Evolutionary conservation across 495 filamentous ascomycete species (phyloP).

Genomic region (Neurospora cerealis): DNA sequence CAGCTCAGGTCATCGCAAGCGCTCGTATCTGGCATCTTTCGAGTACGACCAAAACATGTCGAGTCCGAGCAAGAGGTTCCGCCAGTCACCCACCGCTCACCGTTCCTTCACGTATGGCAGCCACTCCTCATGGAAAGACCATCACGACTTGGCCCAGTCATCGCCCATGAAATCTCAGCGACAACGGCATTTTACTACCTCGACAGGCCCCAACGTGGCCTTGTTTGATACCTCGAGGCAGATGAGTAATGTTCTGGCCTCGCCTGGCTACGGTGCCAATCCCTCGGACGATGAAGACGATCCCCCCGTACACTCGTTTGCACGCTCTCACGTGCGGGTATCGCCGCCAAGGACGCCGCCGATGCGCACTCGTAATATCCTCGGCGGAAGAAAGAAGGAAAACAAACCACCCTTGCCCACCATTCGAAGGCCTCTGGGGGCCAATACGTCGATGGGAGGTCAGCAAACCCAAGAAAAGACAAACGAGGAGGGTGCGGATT

Average conservation of each 20-base stretch:
- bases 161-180: conserved; percentile 64
- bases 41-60: conserved; percentile 28
- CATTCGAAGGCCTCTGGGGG: background rate
- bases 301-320: conserved; percentile 68
- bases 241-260: conserved; percentile 53
- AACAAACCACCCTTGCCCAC: background rate
- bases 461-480: conserved; percentile 27
- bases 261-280: conserved; percentile 48
- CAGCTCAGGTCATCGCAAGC: conserved; percentile 45
- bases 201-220: conserved; percentile 50
- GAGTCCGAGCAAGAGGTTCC: conserved; percentile 54
- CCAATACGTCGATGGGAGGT: background rate
- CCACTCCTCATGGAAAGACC: conserved; percentile 59
- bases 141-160: conserved; percentile 66
- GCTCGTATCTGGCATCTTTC: conserved; percentile 44
- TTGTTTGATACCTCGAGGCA: conserved; percentile 54
- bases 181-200: conserved; percentile 53
- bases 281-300: conserved; percentile 72
- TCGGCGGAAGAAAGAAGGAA: conserved; percentile 23
- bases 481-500: conserved; percentile 79
- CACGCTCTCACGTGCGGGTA: conserved; percentile 41
- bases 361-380: conserved; percentile 43
- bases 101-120: conserved; percentile 42
- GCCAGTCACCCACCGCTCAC: conserved; percentile 54
- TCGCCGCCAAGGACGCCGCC: conserved; percentile 81